phyloP scores from a whole-genome alignment of 2,329 filamentous ascomycete genomes.

The Diaporthe longicolla region DNA sequence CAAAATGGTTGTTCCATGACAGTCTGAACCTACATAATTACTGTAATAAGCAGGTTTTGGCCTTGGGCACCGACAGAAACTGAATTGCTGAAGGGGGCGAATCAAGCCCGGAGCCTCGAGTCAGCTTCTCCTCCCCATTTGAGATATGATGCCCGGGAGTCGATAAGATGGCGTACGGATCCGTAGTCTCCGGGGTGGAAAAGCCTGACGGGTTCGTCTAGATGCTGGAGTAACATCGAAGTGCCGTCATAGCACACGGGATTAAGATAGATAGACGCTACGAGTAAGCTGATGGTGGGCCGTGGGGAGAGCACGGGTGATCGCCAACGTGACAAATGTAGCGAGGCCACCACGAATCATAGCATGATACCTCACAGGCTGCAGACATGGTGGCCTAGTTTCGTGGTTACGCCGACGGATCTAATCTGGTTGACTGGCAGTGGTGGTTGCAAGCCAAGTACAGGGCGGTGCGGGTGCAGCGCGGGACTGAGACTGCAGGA shows the following conservation, averaged over 20 bases:
- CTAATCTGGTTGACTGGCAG: neutral
- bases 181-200: constrained; percentile 17
- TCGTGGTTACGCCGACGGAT: neutral
- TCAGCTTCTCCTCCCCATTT: constrained; percentile 9
- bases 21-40: neutral
- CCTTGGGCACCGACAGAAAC: constrained; percentile 24
- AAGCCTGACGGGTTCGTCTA: constrained; percentile 16
- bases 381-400: neutral
- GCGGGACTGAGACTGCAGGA: constrained; percentile 27
- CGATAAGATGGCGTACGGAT: constrained; percentile 21
- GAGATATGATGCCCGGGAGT: constrained; percentile 17
- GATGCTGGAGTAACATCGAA: constrained; percentile 3
- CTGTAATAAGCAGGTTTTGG: constrained; percentile 7
- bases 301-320: constrained; percentile 27
- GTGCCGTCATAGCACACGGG: constrained; percentile 34
- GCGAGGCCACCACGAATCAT: constrained; percentile 26
- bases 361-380: neutral
- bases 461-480: neutral
- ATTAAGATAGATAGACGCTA: constrained; percentile 25
- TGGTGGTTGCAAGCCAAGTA: neutral
- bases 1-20: constrained; percentile 25
- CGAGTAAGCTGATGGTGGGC: constrained; percentile 27
- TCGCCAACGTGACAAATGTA: constrained; percentile 29
- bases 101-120: constrained; percentile 14
- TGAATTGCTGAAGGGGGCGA: constrained; percentile 14